These are phyloP conservation scores for Fonsecaea nubica DNA, from an alignment of 2,329 filamentous ascomycete species.

Conservation along the genomic window DNA sequence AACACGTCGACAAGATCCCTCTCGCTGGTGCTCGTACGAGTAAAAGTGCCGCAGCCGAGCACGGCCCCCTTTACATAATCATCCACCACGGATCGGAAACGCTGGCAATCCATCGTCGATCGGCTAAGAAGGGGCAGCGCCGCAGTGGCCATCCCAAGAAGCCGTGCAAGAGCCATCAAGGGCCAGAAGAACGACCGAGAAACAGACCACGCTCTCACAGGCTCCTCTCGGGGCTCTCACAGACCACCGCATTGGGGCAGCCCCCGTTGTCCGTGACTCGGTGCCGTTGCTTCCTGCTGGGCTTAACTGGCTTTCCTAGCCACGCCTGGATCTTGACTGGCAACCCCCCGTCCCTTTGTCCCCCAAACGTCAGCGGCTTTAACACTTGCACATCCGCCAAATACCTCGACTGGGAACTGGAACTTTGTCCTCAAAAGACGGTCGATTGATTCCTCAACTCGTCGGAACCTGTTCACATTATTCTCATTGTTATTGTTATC, in stretches of 20 bases:
- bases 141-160: constrained; percentile 7
- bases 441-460: constrained; percentile 18
- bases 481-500: constrained; percentile 17
- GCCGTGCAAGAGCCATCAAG: neutral
- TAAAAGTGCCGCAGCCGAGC: constrained; percentile 20
- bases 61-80: constrained; percentile 26
- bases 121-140: constrained; percentile 13
- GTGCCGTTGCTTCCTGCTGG: constrained; percentile 3
- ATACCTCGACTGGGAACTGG: constrained; percentile 18
- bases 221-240: too few species aligned
- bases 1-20: constrained; percentile 11
- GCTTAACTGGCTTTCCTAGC: neutral
- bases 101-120: constrained; percentile 18
- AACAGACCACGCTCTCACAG: constrained; percentile 10
- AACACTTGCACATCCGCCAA: constrained; percentile 17
- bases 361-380: constrained; percentile 29
- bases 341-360: constrained; percentile 3
- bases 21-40: constrained; percentile 1
- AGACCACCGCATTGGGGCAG: constrained; percentile 14
- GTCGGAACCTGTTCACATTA: constrained; percentile 2
- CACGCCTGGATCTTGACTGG: neutral
- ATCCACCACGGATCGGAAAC: constrained; percentile 5
- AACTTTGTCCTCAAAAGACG: constrained; percentile 12
- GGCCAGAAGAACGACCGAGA: constrained; percentile 10
- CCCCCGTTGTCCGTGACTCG: constrained; percentile 8